phyloP scores from a whole-genome alignment of 352 stramenopile genomes.

The Phytopythium oedochilum region DNA sequence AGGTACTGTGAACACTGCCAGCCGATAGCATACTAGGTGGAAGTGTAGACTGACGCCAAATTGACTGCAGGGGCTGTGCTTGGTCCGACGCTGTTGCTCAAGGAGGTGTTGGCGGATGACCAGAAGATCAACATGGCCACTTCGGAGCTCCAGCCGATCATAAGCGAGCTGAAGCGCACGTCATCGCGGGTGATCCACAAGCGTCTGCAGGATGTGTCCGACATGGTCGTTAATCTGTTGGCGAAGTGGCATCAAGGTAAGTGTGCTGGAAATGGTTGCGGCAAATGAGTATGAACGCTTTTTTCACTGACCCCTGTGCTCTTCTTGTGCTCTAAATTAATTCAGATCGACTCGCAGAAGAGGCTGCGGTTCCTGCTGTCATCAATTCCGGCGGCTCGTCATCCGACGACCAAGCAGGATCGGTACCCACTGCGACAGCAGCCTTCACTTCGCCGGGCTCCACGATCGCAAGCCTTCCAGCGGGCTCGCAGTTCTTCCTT shows the following conservation, averaged over 20 bases:
- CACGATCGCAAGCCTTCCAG: slow-evolving; percentile 18
- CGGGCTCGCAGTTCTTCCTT: slow-evolving; percentile 24
- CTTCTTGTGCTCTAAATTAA: too few species aligned
- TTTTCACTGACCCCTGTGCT: too few species aligned
- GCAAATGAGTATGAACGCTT: too few species aligned
- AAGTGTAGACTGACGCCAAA: not conserved
- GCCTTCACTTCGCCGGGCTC: slow-evolving; percentile 9
- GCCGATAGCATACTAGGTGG: not conserved
- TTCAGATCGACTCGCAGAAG: slow-evolving; percentile 29
- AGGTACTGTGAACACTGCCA: not conserved
- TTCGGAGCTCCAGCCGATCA: slow-evolving; percentile 55
- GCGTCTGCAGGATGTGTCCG: slow-evolving; percentile 67
- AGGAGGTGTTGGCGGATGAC: slow-evolving; percentile 44
- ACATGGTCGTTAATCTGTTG: slow-evolving; percentile 64
- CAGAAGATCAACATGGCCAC: slow-evolving; percentile 56
- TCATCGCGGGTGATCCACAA: slow-evolving; percentile 67
- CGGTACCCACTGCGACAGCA: not conserved
- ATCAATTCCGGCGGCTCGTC: slow-evolving; percentile 13
- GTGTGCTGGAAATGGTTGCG: too few species aligned
- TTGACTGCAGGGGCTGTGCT: not conserved
- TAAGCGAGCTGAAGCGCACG: slow-evolving; percentile 53
- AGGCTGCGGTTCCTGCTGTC: slow-evolving; percentile 16
- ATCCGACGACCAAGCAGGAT: slow-evolving; percentile 14
- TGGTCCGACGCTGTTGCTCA: slow-evolving; percentile 15
- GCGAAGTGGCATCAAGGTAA: slow-evolving; percentile 69